Evolutionary conservation across 2,329 filamentous ascomycete species (phyloP), one percentile per base, ranked within the genome.

Genomic region (Coniochaeta prunicola): DNA sequence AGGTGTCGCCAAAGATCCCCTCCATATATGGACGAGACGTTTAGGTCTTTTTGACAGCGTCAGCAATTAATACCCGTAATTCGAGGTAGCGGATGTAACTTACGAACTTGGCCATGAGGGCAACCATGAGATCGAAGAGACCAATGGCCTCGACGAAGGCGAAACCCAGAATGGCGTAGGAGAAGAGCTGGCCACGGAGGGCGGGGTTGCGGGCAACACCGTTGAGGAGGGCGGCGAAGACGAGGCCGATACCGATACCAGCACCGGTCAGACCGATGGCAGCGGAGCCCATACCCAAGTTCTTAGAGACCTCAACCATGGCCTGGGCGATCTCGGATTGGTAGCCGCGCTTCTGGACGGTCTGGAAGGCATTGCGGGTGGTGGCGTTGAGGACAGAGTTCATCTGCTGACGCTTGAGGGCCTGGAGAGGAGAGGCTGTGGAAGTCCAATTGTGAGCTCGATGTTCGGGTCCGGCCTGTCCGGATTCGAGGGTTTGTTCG

Each of bases 111-210:
- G 88, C 89, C 89, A 92, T 92, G 83, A 92, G 90, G 82, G 89
- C 89, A 91, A 92, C 85, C 89, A 92, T 92, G 74, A 91, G 87
- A 74, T 91, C 88, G 87, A 91, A 91, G 74, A 91, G 86, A 88
- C 88, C 89, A 71, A 90, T 91, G 81, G 91, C 90, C 79, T 94
- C 91, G 79, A 92, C 90, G 88, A 94, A 94, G 76, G 90, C 91
- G 83, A 94, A 94, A 83, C 91, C 90, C 75, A 94, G 83, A 89
- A 94, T 93, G 85, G 90, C 90, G 82, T 94, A 93, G 70, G 89
- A 90, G 89, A 94, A 96, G 74, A 96, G 90, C 86, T 96, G 91
- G 77, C 90, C 91, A 82, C 90, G 89, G 82, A 96, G 90, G 75
- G 89, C 89, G 74, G 91, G 91, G 90, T 96, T 96, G 83, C 91